Base-by-base conservation (phyloP, 2,329 filamentous ascomycete species). In the Colletotrichum kahawae region DNA sequence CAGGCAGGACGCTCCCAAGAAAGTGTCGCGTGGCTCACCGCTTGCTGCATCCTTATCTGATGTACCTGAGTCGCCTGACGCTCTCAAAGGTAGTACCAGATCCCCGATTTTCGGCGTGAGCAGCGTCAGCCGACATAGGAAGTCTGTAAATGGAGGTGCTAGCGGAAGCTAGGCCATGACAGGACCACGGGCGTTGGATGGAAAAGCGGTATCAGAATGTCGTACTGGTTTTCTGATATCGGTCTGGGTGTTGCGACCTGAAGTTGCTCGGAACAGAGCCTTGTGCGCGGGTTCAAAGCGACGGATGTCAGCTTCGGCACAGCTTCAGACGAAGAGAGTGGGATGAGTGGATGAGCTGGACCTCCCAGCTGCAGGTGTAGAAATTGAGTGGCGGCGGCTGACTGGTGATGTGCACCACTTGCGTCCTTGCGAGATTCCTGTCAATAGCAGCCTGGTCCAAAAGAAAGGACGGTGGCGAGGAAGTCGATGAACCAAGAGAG, bases 11-110 rank as follows among this genome's bases (percentile, higher is more conserved):
- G 43, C 31, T 63, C 33, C 4, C 12, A 21, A 27, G 14, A 43
- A 34, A 38, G 72, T 75, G 62, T 72, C 69, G 72, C 72, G 69
- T 75, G 72, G 69, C 31, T 75, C 69, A 71, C 43, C 63, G 69
- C 72, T 38, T 31, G 72, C 62, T 62, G 34, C 43, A 33, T 67
- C 43, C 63, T 75, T 75, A 72, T 75, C 62, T 72, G 24, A 27
- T 66, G 10, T 63, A 16, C 56, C 72, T 31, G 27, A 56, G 63
- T 75, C 72, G 72, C 51, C 56, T 75, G 72, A 75, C 63, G 27
- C 59, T 31, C 54, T 18, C 43, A 18, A 27, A 29, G 13, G 64
- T 59, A 43, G 36, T 31, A 60, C 38, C 63, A 36, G 56, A 67
- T 33, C 18, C 36, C 67, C 54, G 54, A 72, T 10, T 27, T 63